These are phyloP conservation scores for Poronia punctata DNA, from an alignment of 495 filamentous ascomycete genomes.

Conservation along the genomic window DNA sequence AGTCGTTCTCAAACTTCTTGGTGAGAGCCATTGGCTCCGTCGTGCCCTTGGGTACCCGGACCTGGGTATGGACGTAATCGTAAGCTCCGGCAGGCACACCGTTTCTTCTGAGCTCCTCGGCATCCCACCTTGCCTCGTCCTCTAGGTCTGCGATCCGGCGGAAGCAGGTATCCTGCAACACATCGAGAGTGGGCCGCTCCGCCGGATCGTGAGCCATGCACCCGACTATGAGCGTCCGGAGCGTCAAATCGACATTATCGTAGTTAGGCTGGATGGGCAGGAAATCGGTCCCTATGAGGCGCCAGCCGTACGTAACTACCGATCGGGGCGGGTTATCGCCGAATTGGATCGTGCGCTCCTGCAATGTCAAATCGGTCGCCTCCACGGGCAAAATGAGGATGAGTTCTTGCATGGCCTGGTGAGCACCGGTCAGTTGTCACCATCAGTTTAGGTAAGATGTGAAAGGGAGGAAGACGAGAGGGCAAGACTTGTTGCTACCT, in stretches of 20 bases:
- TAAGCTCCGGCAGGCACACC: neutral
- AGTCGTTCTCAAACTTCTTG: neutral
- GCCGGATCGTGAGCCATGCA: neutral
- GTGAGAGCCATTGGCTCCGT: neutral
- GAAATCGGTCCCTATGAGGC: neutral
- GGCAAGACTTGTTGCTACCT: no score
- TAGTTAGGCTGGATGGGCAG: neutral
- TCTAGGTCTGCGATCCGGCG: neutral
- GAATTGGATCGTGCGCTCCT: no score
- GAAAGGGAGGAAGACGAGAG: neutral
- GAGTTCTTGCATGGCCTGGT: conserved; percentile 9
- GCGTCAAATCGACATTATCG: neutral
- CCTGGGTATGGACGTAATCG: neutral
- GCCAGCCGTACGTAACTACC: neutral
- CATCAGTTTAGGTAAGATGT: neutral
- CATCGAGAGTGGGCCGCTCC: neutral
- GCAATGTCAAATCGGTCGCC: no score
- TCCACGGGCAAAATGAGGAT: neutral
- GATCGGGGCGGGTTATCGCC: no score
- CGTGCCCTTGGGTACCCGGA: neutral
- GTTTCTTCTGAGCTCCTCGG: neutral
- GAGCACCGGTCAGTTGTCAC: neutral
- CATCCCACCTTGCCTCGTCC: neutral
- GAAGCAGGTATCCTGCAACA: neutral
- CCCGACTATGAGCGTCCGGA: conserved; percentile 8